phyloP scores from a whole-genome alignment of 208 protist genomes.

The Crithidia acanthocephali region DNA sequence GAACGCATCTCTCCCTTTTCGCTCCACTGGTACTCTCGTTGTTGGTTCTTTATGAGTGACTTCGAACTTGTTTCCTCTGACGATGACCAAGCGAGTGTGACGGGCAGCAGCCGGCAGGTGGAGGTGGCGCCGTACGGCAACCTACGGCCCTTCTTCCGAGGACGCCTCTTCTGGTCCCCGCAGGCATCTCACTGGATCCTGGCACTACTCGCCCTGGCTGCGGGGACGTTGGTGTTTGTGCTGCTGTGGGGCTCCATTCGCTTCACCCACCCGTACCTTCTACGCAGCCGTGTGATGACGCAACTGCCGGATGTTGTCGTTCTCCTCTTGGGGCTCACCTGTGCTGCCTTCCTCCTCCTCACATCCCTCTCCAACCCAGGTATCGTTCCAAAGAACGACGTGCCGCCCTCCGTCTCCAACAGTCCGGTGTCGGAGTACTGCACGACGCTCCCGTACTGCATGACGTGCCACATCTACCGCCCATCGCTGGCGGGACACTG shows the following conservation, averaged over 20 bases:
- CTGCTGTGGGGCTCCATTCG: slow-evolving; percentile 37
- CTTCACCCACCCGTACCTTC: slow-evolving; percentile 26
- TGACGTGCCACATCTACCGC: slow-evolving; percentile 36
- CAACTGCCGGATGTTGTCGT: slow-evolving; percentile 28
- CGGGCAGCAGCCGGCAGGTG: slow-evolving; percentile 5
- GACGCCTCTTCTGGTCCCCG: slow-evolving; percentile 31
- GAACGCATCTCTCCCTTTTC: no score
- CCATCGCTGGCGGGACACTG: slow-evolving; percentile 36
- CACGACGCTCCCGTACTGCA: slow-evolving; percentile 32
- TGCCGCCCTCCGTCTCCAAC: slow-evolving; percentile 13
- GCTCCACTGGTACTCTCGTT: not conserved
- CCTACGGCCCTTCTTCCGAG: slow-evolving; percentile 27
- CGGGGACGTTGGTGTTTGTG: slow-evolving; percentile 23
- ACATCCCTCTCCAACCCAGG: slow-evolving; percentile 36
- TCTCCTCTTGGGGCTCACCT: slow-evolving; percentile 15
- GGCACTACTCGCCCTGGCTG: slow-evolving; percentile 16
- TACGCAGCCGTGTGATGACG: slow-evolving; percentile 25
- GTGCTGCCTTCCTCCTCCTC: slow-evolving; percentile 19
- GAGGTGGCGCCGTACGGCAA: slow-evolving; percentile 31
- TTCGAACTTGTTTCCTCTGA: slow-evolving; percentile 34
- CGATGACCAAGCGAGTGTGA: slow-evolving; percentile 24
- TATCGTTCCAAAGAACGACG: slow-evolving; percentile 28
- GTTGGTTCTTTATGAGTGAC: slow-evolving; percentile 29
- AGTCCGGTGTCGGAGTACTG: slow-evolving; percentile 27
- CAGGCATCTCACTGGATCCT: slow-evolving; percentile 38